A percentile compares a stretch with the other conserved stretches of the same genome.
Conservation (phyloP, 352 stramenopile species). For the Phytophthora idaei region DNA sequence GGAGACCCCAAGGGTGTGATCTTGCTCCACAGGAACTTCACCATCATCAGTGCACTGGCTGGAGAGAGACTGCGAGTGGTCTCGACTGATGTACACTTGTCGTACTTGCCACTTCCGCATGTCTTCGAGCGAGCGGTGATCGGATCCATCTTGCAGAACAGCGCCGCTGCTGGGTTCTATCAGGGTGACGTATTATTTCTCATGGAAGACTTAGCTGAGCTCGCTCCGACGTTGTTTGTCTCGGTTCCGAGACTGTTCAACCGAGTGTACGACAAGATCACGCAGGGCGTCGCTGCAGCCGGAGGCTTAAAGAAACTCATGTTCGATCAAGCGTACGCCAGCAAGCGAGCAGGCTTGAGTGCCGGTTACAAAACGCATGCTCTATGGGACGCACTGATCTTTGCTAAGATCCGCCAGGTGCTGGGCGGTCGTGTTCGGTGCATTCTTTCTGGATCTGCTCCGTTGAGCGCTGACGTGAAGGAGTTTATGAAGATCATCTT, state of each 20-base stretch:
- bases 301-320: slow-evolving; percentile 72
- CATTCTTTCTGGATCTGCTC: slow-evolving; percentile 94
- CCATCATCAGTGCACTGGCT: slow-evolving; percentile 27
- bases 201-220: slow-evolving; percentile 93
- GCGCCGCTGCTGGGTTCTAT: slow-evolving; percentile 76
- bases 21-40: slow-evolving; percentile 89
- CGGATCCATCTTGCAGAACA: slow-evolving; percentile 78
- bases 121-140: slow-evolving; percentile 96
- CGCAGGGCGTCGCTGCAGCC: slow-evolving; percentile 64
- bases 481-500: slow-evolving; percentile 97
- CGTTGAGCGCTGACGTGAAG: slow-evolving; percentile 92
- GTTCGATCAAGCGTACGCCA: slow-evolving; percentile 66
- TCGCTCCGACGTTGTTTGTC: slow-evolving; percentile 93
- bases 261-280: slow-evolving; percentile 97
- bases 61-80: slow-evolving; percentile 41
- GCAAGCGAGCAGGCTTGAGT: slow-evolving; percentile 58
- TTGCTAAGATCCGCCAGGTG: slow-evolving; percentile 93
- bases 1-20: slow-evolving; percentile 96
- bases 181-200: slow-evolving; percentile 91
- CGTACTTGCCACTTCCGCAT: slow-evolving; percentile 96
- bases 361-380: slow-evolving; percentile 68
- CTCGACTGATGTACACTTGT: slow-evolving; percentile 91
- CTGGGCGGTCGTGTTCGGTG: slow-evolving; percentile 90
- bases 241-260: slow-evolving; percentile 96
- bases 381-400: slow-evolving; percentile 96